Evolutionary conservation across 169 alveolate genomes (phyloP).

Genomic region (Cystoisospora suis): DNA sequence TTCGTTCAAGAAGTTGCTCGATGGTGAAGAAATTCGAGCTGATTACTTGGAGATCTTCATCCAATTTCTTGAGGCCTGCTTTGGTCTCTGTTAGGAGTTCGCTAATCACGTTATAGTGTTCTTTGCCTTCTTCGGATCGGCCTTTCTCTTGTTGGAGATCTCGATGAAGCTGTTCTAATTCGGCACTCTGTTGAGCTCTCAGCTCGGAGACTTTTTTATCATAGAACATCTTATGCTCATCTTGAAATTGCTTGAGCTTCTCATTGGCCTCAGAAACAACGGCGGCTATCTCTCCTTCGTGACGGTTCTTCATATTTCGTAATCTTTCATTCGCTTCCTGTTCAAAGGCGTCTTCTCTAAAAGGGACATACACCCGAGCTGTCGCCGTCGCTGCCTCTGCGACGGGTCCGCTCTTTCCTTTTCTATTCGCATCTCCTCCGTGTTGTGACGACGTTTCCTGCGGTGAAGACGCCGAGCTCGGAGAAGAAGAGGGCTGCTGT

Average conservation of each 20-base stretch:
- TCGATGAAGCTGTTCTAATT: background rate
- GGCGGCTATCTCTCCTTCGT: slow-evolving; percentile 26
- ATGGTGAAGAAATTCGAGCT: slow-evolving; percentile 1
- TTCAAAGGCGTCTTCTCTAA: background rate
- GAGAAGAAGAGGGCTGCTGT: no score
- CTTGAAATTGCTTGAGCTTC: background rate
- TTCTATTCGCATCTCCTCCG: no score
- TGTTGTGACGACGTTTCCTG: no score
- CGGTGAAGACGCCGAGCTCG: no score
- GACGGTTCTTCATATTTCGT: background rate
- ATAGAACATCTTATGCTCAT: slow-evolving; percentile 6
- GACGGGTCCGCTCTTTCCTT: no score
- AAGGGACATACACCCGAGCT: background rate
- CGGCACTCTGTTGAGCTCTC: slow-evolving; percentile 4
- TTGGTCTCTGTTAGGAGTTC: background rate
- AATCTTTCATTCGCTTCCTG: background rate
- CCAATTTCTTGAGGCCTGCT: background rate
- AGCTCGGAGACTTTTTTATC: background rate
- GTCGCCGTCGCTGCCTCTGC: background rate
- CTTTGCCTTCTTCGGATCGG: slow-evolving; percentile 6
- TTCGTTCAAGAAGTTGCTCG: background rate
- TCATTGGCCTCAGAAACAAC: background rate
- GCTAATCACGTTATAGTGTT: background rate
- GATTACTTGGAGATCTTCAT: background rate
- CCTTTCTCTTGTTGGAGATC: background rate